Conservation (phyloP, 352 stramenopile species). For the Pythium sp. region DNA sequence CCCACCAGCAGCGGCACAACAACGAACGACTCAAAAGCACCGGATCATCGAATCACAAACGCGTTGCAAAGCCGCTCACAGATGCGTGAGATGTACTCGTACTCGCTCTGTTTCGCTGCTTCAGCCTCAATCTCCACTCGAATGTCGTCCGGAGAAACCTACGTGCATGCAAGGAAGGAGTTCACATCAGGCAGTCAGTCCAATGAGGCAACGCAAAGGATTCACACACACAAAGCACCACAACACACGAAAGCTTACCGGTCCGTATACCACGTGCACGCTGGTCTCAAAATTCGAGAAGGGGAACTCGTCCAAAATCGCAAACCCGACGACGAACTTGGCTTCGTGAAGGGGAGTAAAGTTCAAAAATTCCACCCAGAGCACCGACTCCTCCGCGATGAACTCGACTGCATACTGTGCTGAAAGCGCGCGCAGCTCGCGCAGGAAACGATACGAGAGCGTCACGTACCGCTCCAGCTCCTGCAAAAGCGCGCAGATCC, state of each 20-base stretch:
- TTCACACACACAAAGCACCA: neutral
- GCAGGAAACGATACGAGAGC: constrained; percentile 55
- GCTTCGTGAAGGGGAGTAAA: constrained; percentile 32
- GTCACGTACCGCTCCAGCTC: constrained; percentile 47
- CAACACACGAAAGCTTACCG: constrained; percentile 28
- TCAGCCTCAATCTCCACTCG: constrained; percentile 37
- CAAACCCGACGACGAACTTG: constrained; percentile 57
- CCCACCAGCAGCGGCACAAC: constrained; percentile 9
- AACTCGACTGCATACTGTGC: constrained; percentile 49
- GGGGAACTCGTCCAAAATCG: constrained; percentile 44
- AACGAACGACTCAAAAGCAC: constrained; percentile 10
- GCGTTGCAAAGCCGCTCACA: constrained; percentile 43
- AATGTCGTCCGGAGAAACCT: constrained; percentile 54
- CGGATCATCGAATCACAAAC: constrained; percentile 35
- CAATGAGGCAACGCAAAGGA: neutral
- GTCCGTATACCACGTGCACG: constrained; percentile 43
- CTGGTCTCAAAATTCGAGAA: constrained; percentile 45
- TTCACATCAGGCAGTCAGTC: neutral
- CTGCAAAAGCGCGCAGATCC: constrained; percentile 37
- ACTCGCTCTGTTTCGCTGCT: constrained; percentile 30
- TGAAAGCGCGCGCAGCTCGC: constrained; percentile 57
- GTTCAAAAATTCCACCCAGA: constrained; percentile 70
- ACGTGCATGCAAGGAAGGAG: constrained; percentile 11
- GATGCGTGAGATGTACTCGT: constrained; percentile 60
- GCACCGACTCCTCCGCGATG: constrained; percentile 31